Conservation (phyloP, 306 rosid genomes). For the Dicorynia guianensis region DNA sequence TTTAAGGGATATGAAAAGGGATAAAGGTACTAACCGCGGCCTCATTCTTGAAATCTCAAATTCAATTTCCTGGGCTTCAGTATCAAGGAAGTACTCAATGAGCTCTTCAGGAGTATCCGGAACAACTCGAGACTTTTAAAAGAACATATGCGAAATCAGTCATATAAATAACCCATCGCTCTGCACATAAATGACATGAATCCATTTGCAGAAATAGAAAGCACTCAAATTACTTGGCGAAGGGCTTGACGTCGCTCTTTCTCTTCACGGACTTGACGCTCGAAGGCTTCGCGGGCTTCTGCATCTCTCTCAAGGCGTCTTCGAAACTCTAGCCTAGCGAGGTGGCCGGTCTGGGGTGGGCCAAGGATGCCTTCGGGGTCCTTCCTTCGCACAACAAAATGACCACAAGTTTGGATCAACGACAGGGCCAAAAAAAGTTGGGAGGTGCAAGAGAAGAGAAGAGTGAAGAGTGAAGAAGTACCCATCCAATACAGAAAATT, state of each 20-base stretch:
- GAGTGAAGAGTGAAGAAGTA: conserved; percentile 25
- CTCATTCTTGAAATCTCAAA: conserved; percentile 87
- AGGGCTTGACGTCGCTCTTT: conserved; percentile 58
- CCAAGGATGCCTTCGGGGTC: conserved; percentile 68
- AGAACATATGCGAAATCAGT: not conserved
- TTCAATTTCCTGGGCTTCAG: conserved; percentile 92
- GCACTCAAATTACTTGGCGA: conserved; percentile 53
- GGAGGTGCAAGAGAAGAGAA: not conserved
- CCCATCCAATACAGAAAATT: conserved; percentile 75
- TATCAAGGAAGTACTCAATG: conserved; percentile 83
- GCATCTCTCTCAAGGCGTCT: conserved; percentile 68
- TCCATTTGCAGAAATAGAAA: not conserved
- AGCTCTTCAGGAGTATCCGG: conserved; percentile 70
- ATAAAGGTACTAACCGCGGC: conserved; percentile 54
- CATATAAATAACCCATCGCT: not conserved
- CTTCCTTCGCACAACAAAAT: conserved; percentile 37
- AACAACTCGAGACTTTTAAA: conserved; percentile 61
- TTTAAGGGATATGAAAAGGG: not conserved
- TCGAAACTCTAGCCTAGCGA: conserved; percentile 58
- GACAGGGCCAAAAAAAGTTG: not conserved
- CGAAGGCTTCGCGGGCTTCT: conserved; percentile 78
- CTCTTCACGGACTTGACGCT: conserved; percentile 61
- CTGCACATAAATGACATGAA: too few species aligned
- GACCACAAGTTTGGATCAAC: not conserved
- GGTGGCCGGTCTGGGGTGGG: conserved; percentile 59